Base-by-base conservation (phyloP, 1,139 yeast genomes). In the Geotrichum candidum region DNA sequence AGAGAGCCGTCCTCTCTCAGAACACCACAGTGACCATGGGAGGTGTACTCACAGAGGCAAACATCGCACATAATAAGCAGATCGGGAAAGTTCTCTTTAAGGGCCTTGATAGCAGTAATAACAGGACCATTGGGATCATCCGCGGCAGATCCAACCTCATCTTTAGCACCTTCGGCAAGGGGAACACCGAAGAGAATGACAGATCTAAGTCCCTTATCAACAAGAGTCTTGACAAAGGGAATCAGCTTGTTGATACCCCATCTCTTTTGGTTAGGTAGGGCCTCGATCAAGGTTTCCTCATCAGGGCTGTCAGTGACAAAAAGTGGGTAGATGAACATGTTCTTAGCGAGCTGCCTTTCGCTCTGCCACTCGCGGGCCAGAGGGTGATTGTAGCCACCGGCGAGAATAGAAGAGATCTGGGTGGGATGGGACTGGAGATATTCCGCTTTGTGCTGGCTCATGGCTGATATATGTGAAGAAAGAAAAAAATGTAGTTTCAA, bases 111-210 rank as follows among this genome's bases (percentile, higher is more conserved):
- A 35, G 94, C 88, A 65, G 75, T 81, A 67, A 94, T 92, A 3
- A 94, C 98, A 1, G 99, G 99, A 0, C 99, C 98, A 48, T 89
- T 82, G 53, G 97, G 97, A 75, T 92, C 97, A 74, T 94, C 99
- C 1, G 99, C 99, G 53, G 91, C 84, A 1, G 96, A 83, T 22
- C 97, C 99, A 56, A 80, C 80, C 9, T 82, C 79, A 73, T 94
- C 99, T 72, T 94, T 94, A 53, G 78, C 83, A 2, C 88, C 90
- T 6, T 82, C 85, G 61, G 83, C 82, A 70, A 89, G 75, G 2
- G 96, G 94, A 13, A 95, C 97, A 31, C 99, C 99, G 74, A 94
- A 94, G 65, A 94, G 78, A 62, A 94, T 88, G 13, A 94, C 98
- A 1, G 97, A 82, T 65, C 83, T 80, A 58, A 95, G 80, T 0